phyloP scores from a whole-genome alignment of 306 rosid species.

The Sindora glabra region DNA sequence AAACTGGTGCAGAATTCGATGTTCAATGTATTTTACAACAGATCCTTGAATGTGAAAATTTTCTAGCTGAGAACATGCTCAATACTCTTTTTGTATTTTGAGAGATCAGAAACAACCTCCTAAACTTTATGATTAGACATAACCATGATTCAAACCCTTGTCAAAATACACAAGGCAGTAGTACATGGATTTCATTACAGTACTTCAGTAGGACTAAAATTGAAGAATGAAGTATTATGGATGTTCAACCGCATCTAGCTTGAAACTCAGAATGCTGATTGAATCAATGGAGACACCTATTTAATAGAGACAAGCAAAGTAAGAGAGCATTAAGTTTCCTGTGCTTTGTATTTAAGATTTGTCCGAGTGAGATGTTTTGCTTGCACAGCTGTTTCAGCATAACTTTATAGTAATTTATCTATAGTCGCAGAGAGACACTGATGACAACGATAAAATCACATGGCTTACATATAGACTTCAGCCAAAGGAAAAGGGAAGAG shows the following conservation, averaged over 20 bases:
- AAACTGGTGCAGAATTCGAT: conserved; percentile 51
- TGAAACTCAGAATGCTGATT: too few species aligned
- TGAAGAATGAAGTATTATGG: too few species aligned
- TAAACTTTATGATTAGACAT: too few species aligned
- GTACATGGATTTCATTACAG: too few species aligned
- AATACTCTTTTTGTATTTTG: not conserved
- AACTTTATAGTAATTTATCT: not conserved
- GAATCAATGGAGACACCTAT: not conserved
- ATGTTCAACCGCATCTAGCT: too few species aligned
- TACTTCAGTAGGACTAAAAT: too few species aligned
- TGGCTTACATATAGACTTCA: not conserved
- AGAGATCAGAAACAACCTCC: too few species aligned
- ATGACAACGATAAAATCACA: not conserved
- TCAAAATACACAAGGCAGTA: too few species aligned
- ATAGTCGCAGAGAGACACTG: not conserved
- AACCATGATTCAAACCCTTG: too few species aligned
- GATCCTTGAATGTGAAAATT: not conserved
- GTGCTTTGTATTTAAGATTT: too few species aligned
- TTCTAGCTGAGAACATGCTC: not conserved
- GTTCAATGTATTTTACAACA: conserved; percentile 16
- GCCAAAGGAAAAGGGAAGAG: not conserved
- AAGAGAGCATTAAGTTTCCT: not conserved
- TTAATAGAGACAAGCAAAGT: not conserved
- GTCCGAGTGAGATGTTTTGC: too few species aligned
- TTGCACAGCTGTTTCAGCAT: not conserved